Evolutionary conservation across 768 basidiomycete species (phyloP), one percentile per base, ranked within the genome.

Genomic region (Exidia glandulosa): DNA sequence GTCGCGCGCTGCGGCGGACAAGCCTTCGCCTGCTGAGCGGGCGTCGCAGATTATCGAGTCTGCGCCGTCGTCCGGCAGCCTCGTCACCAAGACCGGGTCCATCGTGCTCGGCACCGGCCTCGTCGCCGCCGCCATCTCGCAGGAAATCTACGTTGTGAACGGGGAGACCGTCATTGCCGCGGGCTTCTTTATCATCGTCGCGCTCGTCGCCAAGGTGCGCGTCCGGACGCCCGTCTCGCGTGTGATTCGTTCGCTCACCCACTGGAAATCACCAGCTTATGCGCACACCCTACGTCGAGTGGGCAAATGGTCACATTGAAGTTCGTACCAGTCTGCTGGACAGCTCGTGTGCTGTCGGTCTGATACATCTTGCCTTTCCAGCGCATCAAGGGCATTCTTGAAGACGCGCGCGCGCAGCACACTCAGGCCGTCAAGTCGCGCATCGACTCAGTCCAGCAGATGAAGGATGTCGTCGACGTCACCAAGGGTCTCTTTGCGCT

Each of bases 91-190:
- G 79, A 94, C 94, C 50, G 93, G 94, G 63, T 83, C 89, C 57
- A 88, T 93, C 68, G 79, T 97, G 68, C 84, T 97, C 58, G 92
- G 92, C 69, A 90, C 91, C 16, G 93, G 90, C 68, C 77, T 90
- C 62, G 76, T 86, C 59, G 95, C 94, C 16, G 82, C 92, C 5
- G 94, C 94, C 69, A 94, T 98, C 75, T 95, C 93, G 14, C 89
- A 93, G 71, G 94, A 99, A 75, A 84, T 98, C 57, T 97, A 97
- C 69, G 95, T 99, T 62, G 84, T 95, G 69, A 96, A 96, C 72
- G 94, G 97, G 74, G 96, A 98, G 79, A 85, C 90, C 27, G 86
- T 97, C 64, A 80, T 98, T 52, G 84, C 90, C 34, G 79, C 86
- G 37, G 94, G 90, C 27, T 90, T 88, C 66, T 76, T 88, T 64